Evolutionary conservation across 768 basidiomycete genomes (phyloP).

Genomic region (Macrolepiota fuliginosa): DNA sequence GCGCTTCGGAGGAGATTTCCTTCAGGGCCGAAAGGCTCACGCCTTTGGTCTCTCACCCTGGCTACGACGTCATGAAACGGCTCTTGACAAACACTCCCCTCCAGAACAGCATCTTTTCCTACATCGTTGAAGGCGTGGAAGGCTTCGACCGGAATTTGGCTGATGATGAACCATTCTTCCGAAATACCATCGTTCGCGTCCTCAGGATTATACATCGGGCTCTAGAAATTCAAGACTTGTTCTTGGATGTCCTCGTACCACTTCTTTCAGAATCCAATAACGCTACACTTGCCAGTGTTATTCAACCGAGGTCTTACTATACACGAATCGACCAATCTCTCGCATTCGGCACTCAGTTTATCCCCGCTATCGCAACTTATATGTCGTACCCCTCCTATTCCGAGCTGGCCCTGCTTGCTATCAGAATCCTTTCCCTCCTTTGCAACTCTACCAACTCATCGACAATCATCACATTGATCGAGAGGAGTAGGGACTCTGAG

Average conservation of each 20-base stretch:
- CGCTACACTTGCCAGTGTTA: slow-evolving; percentile 47
- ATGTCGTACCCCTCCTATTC: slow-evolving; percentile 68
- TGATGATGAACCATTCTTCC: slow-evolving; percentile 69
- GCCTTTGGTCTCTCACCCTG: slow-evolving; percentile 72
- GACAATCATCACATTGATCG: slow-evolving; percentile 74
- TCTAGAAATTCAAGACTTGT: slow-evolving; percentile 84
- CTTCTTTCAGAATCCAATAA: slow-evolving; percentile 66
- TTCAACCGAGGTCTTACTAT: slow-evolving; percentile 68
- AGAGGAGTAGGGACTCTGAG: slow-evolving; percentile 81
- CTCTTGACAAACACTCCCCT: slow-evolving; percentile 71
- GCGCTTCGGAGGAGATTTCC: slow-evolving; percentile 49
- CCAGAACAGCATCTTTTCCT: slow-evolving; percentile 71
- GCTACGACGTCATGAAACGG: slow-evolving; percentile 81
- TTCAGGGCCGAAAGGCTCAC: slow-evolving; percentile 52
- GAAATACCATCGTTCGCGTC: slow-evolving; percentile 73
- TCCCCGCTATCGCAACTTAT: slow-evolving; percentile 82
- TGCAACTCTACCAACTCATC: slow-evolving; percentile 67
- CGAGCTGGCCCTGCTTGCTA: slow-evolving; percentile 71
- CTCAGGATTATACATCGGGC: slow-evolving; percentile 80
- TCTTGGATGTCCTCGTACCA: slow-evolving; percentile 85
- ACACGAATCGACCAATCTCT: slow-evolving; percentile 73
- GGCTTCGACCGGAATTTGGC: slow-evolving; percentile 72
- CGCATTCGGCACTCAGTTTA: slow-evolving; percentile 64
- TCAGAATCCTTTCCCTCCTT: slow-evolving; percentile 72
- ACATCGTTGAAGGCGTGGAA: slow-evolving; percentile 78